These are phyloP conservation scores for Xylaria sp. DNA, from an alignment of 2,329 filamentous ascomycete genomes.

Conservation along the genomic window DNA sequence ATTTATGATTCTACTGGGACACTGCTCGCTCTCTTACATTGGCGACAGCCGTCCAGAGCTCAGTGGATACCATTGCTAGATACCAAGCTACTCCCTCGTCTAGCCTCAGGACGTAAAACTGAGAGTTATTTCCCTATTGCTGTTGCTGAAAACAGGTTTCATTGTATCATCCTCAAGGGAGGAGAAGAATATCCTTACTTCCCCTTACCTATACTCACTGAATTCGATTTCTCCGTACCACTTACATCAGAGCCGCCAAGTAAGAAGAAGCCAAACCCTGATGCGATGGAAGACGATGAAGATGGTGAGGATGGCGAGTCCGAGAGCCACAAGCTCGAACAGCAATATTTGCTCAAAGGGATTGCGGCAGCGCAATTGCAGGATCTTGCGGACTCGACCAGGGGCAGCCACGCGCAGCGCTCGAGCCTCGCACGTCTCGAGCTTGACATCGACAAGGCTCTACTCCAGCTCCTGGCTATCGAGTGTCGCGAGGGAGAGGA, in stretches of 20 bases:
- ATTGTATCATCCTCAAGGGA: constrained; percentile 99
- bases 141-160: constrained; percentile 89
- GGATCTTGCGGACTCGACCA: constrained; percentile 77
- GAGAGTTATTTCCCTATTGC: constrained; percentile 97
- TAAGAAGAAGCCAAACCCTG: constrained; percentile 50
- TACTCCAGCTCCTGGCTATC: constrained; percentile 86
- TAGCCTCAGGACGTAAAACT: constrained; percentile 84
- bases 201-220: constrained; percentile 86
- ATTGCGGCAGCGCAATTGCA: constrained; percentile 78
- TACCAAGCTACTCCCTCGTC: constrained; percentile 82
- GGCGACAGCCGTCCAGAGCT: constrained; percentile 86
- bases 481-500: constrained; percentile 96
- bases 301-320: constrained; percentile 51
- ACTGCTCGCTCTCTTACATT: constrained; percentile 87
- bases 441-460: constrained; percentile 87
- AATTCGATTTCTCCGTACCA: constrained; percentile 93
- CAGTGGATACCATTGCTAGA: constrained; percentile 94
- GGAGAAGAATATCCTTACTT: constrained; percentile 94
- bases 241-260: constrained; percentile 67
- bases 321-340: constrained; percentile 76
- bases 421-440: constrained; percentile 76
- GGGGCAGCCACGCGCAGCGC: constrained; percentile 72
- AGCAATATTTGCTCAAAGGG: constrained; percentile 80
- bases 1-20: constrained; percentile 96
- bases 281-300: constrained; percentile 50